Evolutionary conservation across 73 alveolate genomes (phyloP), one percentile per base, ranked within the genome.

Genomic region (Diophrys appendiculata): DNA sequence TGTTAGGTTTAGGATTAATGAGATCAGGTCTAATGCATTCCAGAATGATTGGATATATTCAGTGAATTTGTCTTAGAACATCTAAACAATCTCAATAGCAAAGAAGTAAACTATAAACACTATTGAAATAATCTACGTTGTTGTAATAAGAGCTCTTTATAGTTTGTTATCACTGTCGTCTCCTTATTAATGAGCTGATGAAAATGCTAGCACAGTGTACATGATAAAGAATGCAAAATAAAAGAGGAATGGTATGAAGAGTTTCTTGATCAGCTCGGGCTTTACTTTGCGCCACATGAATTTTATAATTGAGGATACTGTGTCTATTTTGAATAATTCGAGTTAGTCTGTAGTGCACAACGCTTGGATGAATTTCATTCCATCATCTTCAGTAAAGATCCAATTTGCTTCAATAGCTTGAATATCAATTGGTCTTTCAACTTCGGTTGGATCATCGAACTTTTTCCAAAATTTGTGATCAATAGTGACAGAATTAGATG

Each of bases 91-190:
- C 52, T 75, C 86, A 5, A 83, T 34, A 11, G 31, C 26, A 0
- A 83, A 55, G 74, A 76, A 83, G 76, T 55, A 76, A 3, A 30
- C 0, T 65, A 68, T 74, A 24, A 83, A 67, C 13, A 75, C 68
- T 5, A 83, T n/a, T n/a, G n/a, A n/a, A n/a, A n/a, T n/a, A n/a
- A n/a, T n/a, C n/a, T n/a, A n/a, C n/a, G n/a, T n/a, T n/a, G n/a
- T n/a, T n/a, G n/a, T n/a, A n/a, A n/a, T n/a, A n/a, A n/a, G n/a
- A n/a, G n/a, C 67, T 2, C 64, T 32, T 1, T 29, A 29, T 14
- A 27, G 35, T 13, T 8, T 55, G 0, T 26, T n/a, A 1, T 67
- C 74, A 14, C 25, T n/a, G 18, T 60, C 60, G 33, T 55, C 72
- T 27, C 33, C 34, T 27, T 53, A 56, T 26, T 75, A 33, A 28